Evolutionary conservation across 805 yeast species (phyloP).

Genomic region (Schwanniomyces pseudopolymorphus): DNA sequence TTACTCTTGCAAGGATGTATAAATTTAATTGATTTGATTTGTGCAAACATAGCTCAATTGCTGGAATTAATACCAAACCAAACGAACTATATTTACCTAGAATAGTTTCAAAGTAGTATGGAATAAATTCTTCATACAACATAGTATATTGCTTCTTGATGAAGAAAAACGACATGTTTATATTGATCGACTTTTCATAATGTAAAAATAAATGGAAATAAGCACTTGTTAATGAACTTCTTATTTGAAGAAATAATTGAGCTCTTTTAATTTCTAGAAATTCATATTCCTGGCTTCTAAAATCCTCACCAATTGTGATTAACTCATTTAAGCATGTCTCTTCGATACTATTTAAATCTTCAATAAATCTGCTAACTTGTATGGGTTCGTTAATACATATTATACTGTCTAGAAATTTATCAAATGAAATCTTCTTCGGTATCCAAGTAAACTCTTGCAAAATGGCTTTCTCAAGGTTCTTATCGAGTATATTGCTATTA

Average conservation of each 20-base stretch:
- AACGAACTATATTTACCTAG: neutral
- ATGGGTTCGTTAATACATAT: constrained; percentile 14
- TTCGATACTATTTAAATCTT: constrained; percentile 9
- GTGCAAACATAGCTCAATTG: constrained; percentile 35
- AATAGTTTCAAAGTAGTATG: constrained; percentile 22
- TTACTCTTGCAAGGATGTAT: neutral
- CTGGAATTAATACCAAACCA: constrained; percentile 36
- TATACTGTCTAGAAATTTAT: constrained; percentile 12
- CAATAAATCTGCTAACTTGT: constrained; percentile 8
- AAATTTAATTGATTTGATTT: constrained; percentile 28
- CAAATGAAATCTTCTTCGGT: constrained; percentile 9
- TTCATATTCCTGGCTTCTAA: neutral
- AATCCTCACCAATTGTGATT: neutral
- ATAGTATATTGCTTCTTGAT: constrained; percentile 24
- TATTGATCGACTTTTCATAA: constrained; percentile 26
- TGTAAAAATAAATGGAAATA: constrained; percentile 36
- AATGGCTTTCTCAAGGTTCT: constrained; percentile 12
- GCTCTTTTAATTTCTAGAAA: constrained; percentile 8
- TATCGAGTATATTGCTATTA: constrained; percentile 15
- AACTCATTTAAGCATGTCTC: constrained; percentile 4
- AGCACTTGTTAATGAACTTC: constrained; percentile 12
- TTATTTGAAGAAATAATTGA: constrained; percentile 12
- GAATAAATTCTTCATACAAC: constrained; percentile 21
- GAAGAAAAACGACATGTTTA: constrained; percentile 31
- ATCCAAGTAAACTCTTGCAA: constrained; percentile 9